These are phyloP conservation scores for Vigna trinervia DNA, from an alignment of 306 rosid genomes.

Conservation along the genomic window DNA sequence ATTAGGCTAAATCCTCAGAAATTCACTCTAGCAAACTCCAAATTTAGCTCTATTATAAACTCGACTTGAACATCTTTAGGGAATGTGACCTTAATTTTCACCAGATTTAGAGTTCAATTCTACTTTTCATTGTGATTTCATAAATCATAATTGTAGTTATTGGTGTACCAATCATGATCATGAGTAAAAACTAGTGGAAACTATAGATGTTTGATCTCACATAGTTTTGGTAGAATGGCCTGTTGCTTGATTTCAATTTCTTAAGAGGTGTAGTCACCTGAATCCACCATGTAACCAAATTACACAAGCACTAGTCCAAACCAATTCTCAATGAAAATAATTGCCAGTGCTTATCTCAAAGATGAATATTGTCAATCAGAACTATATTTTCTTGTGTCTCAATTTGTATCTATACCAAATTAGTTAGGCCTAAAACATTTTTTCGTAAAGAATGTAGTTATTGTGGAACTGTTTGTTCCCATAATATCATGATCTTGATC, in stretches of 20 bases:
- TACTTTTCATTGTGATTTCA: background rate
- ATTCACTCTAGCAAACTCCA: background rate
- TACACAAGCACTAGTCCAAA: background rate
- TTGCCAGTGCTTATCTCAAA: background rate
- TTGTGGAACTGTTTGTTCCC: background rate
- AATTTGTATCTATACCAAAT: background rate
- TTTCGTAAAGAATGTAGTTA: background rate
- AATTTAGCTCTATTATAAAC: constrained; percentile 1
- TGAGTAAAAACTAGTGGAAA: constrained; percentile 2
- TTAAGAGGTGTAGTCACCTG: background rate
- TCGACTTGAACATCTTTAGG: constrained; percentile 11
- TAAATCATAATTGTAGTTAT: constrained; percentile 10
- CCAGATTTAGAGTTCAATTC: constrained; percentile 18
- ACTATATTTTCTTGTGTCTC: constrained; percentile 3
- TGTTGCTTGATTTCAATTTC: constrained; percentile 9
- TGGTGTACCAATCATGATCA: background rate
- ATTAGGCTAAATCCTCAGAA: background rate
- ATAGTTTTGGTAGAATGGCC: constrained; percentile 15
- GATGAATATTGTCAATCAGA: constrained; percentile 2
- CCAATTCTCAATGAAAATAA: background rate
- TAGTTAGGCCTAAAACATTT: background rate
- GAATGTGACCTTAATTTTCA: background rate
- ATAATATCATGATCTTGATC: constrained; percentile 28
- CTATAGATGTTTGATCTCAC: constrained; percentile 18
- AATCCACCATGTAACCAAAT: background rate